These are phyloP conservation scores for Nicotiana paniculata DNA, from an alignment of 257 asterid genomes.

Conservation along the genomic window DNA sequence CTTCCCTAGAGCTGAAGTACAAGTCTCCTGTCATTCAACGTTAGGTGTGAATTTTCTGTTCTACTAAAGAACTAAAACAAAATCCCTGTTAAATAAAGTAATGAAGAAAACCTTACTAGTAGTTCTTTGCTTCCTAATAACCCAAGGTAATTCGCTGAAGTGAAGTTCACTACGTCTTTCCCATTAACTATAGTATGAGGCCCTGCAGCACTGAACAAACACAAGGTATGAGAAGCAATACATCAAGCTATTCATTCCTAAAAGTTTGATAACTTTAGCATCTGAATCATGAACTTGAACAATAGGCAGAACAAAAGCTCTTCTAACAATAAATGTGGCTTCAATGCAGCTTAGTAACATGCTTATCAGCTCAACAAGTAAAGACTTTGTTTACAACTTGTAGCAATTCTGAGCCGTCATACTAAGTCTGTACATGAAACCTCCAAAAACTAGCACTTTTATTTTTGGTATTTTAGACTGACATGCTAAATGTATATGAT, in stretches of 20 bases:
- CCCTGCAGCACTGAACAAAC: conserved; percentile 83
- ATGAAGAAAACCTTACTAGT: conserved; percentile 41
- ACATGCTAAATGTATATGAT: neutral
- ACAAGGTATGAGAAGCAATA: conserved; percentile 15
- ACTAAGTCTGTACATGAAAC: neutral
- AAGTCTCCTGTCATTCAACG: conserved; percentile 58
- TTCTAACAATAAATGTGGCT: neutral
- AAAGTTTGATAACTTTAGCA: neutral
- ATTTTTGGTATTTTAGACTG: neutral
- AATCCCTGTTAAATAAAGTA: neutral
- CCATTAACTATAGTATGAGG: conserved; percentile 77
- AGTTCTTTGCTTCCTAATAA: conserved; percentile 68
- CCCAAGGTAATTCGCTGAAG: conserved; percentile 95
- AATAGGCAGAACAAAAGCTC: neutral
- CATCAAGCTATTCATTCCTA: neutral
- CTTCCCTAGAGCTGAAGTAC: conserved; percentile 84
- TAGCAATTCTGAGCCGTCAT: neutral
- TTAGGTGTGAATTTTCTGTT: neutral
- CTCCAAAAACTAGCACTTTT: neutral
- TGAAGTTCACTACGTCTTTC: conserved; percentile 69
- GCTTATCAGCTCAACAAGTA: neutral
- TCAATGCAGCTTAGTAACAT: neutral
- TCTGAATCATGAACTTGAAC: neutral
- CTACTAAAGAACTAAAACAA: neutral
- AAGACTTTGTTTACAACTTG: neutral